These are phyloP conservation scores for Adansonia grandidieri DNA, from an alignment of 441 rosid genomes.

Conservation along the genomic window DNA sequence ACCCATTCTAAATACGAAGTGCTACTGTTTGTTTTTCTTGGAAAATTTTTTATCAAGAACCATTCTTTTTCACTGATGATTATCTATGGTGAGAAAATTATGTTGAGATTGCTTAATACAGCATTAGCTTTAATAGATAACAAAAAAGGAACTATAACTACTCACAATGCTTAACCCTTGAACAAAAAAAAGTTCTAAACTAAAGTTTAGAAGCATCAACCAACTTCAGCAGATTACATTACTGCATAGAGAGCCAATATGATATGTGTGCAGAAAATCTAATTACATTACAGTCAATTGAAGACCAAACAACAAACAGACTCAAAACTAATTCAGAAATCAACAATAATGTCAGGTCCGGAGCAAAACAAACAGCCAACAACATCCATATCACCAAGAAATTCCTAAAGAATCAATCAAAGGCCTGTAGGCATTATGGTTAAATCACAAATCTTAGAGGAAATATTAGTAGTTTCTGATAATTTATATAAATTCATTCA, in stretches of 20 bases:
- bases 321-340: neutral
- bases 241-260: neutral
- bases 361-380: neutral
- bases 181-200: neutral
- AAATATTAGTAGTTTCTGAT: neutral
- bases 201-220: neutral
- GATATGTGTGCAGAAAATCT: neutral
- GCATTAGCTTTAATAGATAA: neutral
- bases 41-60: neutral
- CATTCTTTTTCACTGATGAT: too few relatives aligned
- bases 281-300: neutral
- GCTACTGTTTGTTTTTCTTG: neutral
- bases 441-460: neutral
- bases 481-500: neutral
- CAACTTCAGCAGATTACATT: neutral
- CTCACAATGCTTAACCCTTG: neutral
- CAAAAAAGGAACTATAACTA: neutral
- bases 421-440: neutral
- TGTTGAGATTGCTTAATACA: neutral
- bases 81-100: neutral
- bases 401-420: conserved; percentile 3
- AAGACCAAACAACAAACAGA: neutral
- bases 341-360: neutral
- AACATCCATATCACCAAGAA: neutral
- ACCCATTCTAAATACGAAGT: neutral